Base-by-base conservation (phyloP, 495 filamentous ascomycete species). In the Aspergillus avenaceus region DNA sequence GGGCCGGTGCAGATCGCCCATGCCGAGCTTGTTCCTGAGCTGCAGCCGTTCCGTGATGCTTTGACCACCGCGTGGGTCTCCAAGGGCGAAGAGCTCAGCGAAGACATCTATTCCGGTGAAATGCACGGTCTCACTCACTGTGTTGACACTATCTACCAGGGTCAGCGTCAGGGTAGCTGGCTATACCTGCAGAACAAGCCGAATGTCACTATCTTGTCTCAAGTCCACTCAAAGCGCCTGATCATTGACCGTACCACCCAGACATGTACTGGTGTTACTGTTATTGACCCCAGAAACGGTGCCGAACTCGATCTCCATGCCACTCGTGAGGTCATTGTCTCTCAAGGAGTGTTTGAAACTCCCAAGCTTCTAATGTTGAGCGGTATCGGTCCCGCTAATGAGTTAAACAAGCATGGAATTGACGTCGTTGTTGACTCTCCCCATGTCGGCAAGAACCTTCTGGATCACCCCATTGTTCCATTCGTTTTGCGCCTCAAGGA, bases 401-500 rank as follows among this genome's bases (percentile, higher is more conserved):
- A 83, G 49, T 71, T 87, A 5, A 41, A 60, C 9, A 64, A 76
- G 47, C 74, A 75, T 53, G 59, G 58, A 3, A 81, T 87, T 49
- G 58, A 69, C 0, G 45, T 74, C 0, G 54, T 82, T 14, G 57
- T 73, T 1, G 67, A 78, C 7, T 60, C 73, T 1, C 70, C 70
- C 13, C 66, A 72, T 21, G 73, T 85, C 37, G 82, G 82, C 4
- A 69, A 80, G 54, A 78, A 84, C 59, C 71, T 84, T 1, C 63
- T 80, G 0, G 82, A 86, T 55, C 81, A 84, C 53, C 67, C 70
- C 1, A 67, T 70, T 54, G 72, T 82, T 11, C 71, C 81, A 2
- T 75, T 81, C 52, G 78, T 81, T 9, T 71, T 83, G 45, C 65
- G 63, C 5, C 58, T 84, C 47, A 79, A 81, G 53, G 79, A 83